Conservation (phyloP, 2,329 filamentous ascomycete species). For the Neopestalotiopsis sp. region DNA sequence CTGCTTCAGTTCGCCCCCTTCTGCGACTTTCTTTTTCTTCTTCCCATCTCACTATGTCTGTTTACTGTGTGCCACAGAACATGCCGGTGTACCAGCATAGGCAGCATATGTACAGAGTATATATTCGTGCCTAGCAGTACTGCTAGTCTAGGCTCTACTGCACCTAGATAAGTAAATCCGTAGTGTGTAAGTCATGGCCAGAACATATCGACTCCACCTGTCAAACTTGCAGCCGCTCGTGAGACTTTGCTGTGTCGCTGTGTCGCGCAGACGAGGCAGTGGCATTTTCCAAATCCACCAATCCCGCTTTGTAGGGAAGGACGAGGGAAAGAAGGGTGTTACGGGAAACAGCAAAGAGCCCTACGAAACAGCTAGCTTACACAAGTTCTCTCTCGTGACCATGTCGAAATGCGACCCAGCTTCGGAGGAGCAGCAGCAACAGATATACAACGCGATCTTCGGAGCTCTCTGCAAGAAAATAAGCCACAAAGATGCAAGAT, state of each 20-base stretch:
- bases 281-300: conserved; percentile 10
- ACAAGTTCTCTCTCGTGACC: neutral
- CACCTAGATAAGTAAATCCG: neutral
- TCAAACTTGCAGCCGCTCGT: conserved; percentile 3
- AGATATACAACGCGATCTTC: neutral
- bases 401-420: neutral
- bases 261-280: neutral
- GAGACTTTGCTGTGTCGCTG: neutral
- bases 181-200: neutral
- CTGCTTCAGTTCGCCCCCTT: neutral
- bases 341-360: neutral
- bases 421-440: neutral
- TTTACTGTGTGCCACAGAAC: neutral
- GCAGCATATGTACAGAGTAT: neutral
- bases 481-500: neutral
- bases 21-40: neutral
- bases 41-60: neutral
- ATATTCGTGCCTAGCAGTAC: no score
- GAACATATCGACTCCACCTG: conserved; percentile 7
- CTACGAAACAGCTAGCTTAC: neutral
- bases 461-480: neutral
- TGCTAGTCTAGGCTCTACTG: neutral
- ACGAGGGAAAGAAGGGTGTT: neutral
- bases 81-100: neutral
- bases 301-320: neutral